Conservation (phyloP, 1,139 yeast genomes). For the Geotrichum fermentans region DNA sequence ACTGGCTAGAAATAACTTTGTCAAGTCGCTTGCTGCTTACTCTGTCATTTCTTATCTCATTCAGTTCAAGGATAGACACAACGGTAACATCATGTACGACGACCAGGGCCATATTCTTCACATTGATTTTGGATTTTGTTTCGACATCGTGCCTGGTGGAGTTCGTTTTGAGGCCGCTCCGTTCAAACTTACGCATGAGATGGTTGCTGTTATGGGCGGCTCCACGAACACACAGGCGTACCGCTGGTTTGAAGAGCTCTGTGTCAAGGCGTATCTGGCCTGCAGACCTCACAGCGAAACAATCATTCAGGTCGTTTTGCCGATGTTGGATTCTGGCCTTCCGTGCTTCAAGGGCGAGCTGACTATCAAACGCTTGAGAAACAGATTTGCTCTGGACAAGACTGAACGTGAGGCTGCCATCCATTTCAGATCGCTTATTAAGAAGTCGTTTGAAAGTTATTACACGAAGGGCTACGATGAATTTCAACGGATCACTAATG, state of each 20-base stretch:
- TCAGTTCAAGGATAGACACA: conserved; percentile 96
- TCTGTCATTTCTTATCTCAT: conserved; percentile 86
- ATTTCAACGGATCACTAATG: conserved; percentile 92
- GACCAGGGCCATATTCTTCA: conserved; percentile 91
- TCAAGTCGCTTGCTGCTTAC: conserved; percentile 92
- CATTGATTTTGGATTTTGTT: conserved; percentile 97
- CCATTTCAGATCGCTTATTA: conserved; percentile 69
- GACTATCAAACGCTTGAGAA: conserved; percentile 71
- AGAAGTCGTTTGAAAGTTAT: conserved; percentile 77
- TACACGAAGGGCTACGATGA: conserved; percentile 96
- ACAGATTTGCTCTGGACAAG: conserved; percentile 75
- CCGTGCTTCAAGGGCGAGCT: conserved; percentile 88
- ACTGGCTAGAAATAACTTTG: conserved; percentile 84
- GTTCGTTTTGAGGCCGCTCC: conserved; percentile 97
- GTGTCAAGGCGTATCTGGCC: conserved; percentile 87
- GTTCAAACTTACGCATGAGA: conserved; percentile 91
- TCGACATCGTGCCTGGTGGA: conserved; percentile 98
- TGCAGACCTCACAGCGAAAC: conserved; percentile 87
- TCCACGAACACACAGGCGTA: conserved; percentile 77
- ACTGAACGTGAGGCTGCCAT: conserved; percentile 81
- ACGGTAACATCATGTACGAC: conserved; percentile 98
- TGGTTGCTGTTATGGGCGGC: conserved; percentile 96
- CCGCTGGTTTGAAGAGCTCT: conserved; percentile 89
- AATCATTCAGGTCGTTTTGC: conserved; percentile 77
- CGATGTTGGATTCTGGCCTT: conserved; percentile 92